These are phyloP conservation scores for Hypoxylon crocopeplum DNA, from an alignment of 495 filamentous ascomycete genomes.

Conservation along the genomic window DNA sequence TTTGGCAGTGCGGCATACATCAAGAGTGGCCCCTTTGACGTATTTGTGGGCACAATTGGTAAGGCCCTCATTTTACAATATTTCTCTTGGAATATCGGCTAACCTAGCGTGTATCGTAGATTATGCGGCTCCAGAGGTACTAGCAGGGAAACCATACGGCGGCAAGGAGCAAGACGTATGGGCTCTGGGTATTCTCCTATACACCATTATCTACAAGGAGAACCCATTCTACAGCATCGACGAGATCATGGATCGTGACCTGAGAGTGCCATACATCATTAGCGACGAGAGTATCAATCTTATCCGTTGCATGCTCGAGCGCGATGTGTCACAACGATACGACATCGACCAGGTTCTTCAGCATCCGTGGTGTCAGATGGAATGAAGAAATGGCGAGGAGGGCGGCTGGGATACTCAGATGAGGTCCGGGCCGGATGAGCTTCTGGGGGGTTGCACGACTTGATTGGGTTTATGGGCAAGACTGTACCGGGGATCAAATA, in stretches of 20 bases:
- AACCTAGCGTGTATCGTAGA: slow-evolving; percentile 59
- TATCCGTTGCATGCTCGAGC: slow-evolving; percentile 87
- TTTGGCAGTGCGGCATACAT: slow-evolving; percentile 98
- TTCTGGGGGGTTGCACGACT: slow-evolving; percentile 14
- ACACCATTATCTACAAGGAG: slow-evolving; percentile 99
- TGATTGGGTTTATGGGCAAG: slow-evolving; percentile 17
- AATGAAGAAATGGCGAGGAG: slow-evolving; percentile 26
- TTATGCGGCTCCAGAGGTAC: slow-evolving; percentile 95
- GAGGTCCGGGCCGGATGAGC: not conserved
- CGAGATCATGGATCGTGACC: slow-evolving; percentile 96
- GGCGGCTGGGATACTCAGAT: slow-evolving; percentile 2
- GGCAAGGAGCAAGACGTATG: slow-evolving; percentile 98
- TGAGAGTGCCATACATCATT: slow-evolving; percentile 89
- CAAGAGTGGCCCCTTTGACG: slow-evolving; percentile 97
- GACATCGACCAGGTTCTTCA: slow-evolving; percentile 84
- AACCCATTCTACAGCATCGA: slow-evolving; percentile 99
- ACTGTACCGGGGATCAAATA: slow-evolving; percentile 26
- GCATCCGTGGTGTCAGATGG: slow-evolving; percentile 75
- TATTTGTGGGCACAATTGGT: slow-evolving; percentile 99
- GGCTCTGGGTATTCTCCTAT: slow-evolving; percentile 96
- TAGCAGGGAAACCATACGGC: slow-evolving; percentile 91
- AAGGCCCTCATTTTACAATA: slow-evolving; percentile 42
- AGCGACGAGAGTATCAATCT: slow-evolving; percentile 91
- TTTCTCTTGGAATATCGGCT: not conserved
- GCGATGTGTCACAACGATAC: slow-evolving; percentile 81